A percentile compares a stretch with the other conserved stretches of the same genome.
These are phyloP conservation scores for Quercus parvula DNA, from an alignment of 306 rosid genomes.

Conservation along the genomic window DNA sequence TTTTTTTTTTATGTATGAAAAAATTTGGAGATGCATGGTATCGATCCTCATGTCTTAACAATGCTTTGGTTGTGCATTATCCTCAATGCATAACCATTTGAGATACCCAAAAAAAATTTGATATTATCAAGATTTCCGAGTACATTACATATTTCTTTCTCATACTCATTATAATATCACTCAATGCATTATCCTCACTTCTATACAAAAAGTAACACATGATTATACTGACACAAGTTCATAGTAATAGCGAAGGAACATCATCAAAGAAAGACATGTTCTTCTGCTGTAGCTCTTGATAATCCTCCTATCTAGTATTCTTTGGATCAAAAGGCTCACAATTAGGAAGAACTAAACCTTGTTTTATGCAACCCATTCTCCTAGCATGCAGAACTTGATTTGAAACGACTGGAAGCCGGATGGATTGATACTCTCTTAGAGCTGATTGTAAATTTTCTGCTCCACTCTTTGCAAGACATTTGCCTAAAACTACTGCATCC, in stretches of 20 bases:
- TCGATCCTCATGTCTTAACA: too few species aligned
- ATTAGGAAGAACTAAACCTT: slow-evolving; percentile 56
- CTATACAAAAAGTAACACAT: too few species aligned
- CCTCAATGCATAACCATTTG: too few species aligned
- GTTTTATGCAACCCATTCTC: slow-evolving; percentile 60
- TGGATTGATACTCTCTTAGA: slow-evolving; percentile 56
- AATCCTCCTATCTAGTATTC: slow-evolving; percentile 47
- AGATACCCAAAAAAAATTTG: too few species aligned
- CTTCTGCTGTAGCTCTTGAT: slow-evolving; percentile 56
- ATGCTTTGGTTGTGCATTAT: too few species aligned
- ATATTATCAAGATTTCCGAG: too few species aligned
- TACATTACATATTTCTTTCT: too few species aligned
- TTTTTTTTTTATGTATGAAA: too few species aligned
- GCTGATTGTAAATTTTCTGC: slow-evolving; percentile 49
- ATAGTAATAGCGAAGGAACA: slow-evolving; percentile 27
- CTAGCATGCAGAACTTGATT: slow-evolving; percentile 71
- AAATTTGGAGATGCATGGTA: too few species aligned
- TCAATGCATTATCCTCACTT: too few species aligned
- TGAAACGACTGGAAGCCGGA: slow-evolving; percentile 50
- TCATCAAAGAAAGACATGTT: slow-evolving; percentile 59
- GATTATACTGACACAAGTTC: not conserved
- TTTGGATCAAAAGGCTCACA: slow-evolving; percentile 44
- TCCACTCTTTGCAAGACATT: slow-evolving; percentile 58
- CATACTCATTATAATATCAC: too few species aligned
- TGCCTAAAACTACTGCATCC: too few species aligned